phyloP scores from a whole-genome alignment of 1,284 basidiomycete species.

The Sparassis latifolia region DNA sequence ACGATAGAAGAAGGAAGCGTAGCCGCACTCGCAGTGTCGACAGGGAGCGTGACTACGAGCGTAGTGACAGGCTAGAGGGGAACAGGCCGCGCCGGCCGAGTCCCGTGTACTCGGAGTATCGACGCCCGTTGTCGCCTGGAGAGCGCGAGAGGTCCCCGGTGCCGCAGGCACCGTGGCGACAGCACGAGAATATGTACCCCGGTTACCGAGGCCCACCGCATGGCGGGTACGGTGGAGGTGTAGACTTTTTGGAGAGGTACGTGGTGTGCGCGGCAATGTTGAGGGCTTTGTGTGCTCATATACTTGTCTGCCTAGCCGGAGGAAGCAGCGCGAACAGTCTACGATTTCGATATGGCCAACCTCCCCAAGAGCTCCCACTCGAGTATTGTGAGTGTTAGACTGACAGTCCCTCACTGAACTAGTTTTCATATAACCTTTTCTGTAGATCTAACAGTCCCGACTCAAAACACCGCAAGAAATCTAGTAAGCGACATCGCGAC shows the following conservation, averaged over 20 bases:
- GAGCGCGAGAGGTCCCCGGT: slow-evolving; percentile 12
- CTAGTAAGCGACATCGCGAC: slow-evolving; percentile 47
- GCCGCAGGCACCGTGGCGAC: slow-evolving; percentile 35
- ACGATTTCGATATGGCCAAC: slow-evolving; percentile 77
- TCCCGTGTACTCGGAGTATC: slow-evolving; percentile 28
- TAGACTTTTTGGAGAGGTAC: slow-evolving; percentile 53
- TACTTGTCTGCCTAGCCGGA: slow-evolving; percentile 48
- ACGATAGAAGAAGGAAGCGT: slow-evolving; percentile 7
- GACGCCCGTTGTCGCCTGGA: slow-evolving; percentile 18
- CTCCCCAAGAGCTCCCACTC: slow-evolving; percentile 67
- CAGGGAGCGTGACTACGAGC: slow-evolving; percentile 16
- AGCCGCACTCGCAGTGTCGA: slow-evolving; percentile 19
- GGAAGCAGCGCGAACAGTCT: slow-evolving; percentile 61
- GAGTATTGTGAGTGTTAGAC: slow-evolving; percentile 44
- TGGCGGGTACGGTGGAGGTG: slow-evolving; percentile 29
- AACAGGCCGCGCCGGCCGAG: slow-evolving; percentile 19
- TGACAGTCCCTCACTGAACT: too few relatives aligned
- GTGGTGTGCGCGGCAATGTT: neutral
- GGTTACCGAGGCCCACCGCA: slow-evolving; percentile 18
- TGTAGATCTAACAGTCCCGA: slow-evolving; percentile 39
- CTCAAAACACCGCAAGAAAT: slow-evolving; percentile 47
- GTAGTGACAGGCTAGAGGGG: slow-evolving; percentile 20
- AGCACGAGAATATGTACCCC: slow-evolving; percentile 47
- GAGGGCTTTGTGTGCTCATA: neutral
- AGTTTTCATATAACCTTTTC: too few relatives aligned